A percentile compares a stretch with the other conserved stretches of the same genome.
These are phyloP conservation scores for Phytophthora sojae DNA, from an alignment of 352 stramenopile species.

Conservation along the genomic window DNA sequence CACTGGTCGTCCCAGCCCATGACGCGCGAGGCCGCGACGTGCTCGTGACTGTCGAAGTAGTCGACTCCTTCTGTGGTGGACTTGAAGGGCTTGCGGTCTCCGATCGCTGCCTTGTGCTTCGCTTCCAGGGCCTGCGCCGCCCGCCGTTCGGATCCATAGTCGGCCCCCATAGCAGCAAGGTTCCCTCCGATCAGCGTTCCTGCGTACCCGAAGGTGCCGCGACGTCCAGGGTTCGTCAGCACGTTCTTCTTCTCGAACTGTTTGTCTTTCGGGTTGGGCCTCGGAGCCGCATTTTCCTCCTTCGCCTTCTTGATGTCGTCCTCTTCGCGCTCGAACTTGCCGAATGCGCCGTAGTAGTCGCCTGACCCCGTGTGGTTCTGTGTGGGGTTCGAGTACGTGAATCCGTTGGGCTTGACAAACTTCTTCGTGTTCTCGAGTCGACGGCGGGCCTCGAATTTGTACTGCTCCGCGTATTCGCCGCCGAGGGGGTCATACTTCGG, in stretches of 20 bases:
- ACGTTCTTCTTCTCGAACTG: constrained; percentile 77
- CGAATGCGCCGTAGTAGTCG: constrained; percentile 80
- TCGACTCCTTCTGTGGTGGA: constrained; percentile 68
- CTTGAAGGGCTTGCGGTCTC: constrained; percentile 80
- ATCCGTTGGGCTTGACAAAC: constrained; percentile 76
- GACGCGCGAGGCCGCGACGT: constrained; percentile 64
- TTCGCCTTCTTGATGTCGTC: constrained; percentile 62
- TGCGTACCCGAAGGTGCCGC: constrained; percentile 80
- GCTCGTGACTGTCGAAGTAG: constrained; percentile 81
- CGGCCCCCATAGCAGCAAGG: constrained; percentile 54
- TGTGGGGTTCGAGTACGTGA: constrained; percentile 64
- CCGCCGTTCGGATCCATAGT: constrained; percentile 67
- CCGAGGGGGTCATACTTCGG: constrained; percentile 70
- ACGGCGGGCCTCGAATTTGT: constrained; percentile 73
- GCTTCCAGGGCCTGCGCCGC: constrained; percentile 40
- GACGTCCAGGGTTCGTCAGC: constrained; percentile 63
- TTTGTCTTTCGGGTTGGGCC: constrained; percentile 67
- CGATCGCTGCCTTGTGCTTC: constrained; percentile 61
- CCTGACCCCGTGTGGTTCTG: constrained; percentile 70
- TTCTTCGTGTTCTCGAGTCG: constrained; percentile 78
- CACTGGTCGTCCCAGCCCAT: constrained; percentile 80
- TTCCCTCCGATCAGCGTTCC: constrained; percentile 72
- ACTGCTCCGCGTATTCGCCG: constrained; percentile 71
- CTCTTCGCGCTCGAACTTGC: constrained; percentile 69
- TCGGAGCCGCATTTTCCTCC: constrained; percentile 46